Evolutionary conservation across 768 basidiomycete species (phyloP).

Genomic region (Mycena amicta): DNA sequence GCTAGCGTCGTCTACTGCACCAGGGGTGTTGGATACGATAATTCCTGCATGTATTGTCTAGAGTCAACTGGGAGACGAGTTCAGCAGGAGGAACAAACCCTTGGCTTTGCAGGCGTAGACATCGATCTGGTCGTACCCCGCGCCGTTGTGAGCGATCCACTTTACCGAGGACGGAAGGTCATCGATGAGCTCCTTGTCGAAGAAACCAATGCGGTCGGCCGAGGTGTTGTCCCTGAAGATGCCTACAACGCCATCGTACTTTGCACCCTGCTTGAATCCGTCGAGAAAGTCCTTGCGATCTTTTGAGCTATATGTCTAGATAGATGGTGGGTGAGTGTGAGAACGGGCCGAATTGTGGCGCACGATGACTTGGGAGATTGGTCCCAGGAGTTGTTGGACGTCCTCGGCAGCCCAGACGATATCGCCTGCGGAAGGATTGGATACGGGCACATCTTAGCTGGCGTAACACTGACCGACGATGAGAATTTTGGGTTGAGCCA

Average conservation of each 20-base stretch:
- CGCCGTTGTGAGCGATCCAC: slow-evolving; percentile 92
- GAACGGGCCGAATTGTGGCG: slow-evolving; percentile 32
- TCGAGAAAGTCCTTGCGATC: slow-evolving; percentile 70
- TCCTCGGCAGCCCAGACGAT: slow-evolving; percentile 86
- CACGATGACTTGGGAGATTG: slow-evolving; percentile 78
- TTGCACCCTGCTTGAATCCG: slow-evolving; percentile 64
- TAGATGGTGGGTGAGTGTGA: slow-evolving; percentile 32
- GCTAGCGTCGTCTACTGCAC: slow-evolving; percentile 88
- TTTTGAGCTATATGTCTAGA: slow-evolving; percentile 57
- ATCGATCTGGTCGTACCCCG: slow-evolving; percentile 90
- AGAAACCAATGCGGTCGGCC: slow-evolving; percentile 65
- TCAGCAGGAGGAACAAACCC: slow-evolving; percentile 37
- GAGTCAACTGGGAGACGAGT: slow-evolving; percentile 1
- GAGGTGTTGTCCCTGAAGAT: slow-evolving; percentile 82
- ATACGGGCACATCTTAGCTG: not conserved
- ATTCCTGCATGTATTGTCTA: no score
- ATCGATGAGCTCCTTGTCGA: slow-evolving; percentile 73
- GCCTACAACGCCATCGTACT: slow-evolving; percentile 71
- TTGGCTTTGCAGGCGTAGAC: slow-evolving; percentile 69
- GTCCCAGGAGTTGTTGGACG: slow-evolving; percentile 60
- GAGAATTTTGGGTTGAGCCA: slow-evolving; percentile 32
- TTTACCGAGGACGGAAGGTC: slow-evolving; percentile 68
- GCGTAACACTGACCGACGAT: slow-evolving; percentile 27
- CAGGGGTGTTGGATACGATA: slow-evolving; percentile 84
- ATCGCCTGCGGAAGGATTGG: slow-evolving; percentile 44